phyloP scores from a whole-genome alignment of 1,139 yeast species.

The Suhomyces yuchorum region DNA sequence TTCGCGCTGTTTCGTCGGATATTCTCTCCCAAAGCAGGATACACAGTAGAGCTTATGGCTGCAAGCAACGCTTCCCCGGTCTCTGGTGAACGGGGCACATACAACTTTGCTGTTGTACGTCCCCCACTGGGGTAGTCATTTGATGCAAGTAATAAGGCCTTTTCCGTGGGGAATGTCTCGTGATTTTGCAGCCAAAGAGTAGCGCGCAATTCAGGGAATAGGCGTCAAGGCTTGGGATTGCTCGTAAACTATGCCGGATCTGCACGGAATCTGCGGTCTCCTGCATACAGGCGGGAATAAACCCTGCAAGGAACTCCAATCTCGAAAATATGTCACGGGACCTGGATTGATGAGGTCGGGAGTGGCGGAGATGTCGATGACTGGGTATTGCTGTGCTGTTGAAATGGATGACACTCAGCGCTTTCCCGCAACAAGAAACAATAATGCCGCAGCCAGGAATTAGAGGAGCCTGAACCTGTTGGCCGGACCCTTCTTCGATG shows the following conservation, averaged over 20 bases:
- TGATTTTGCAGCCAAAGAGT: constrained; percentile 1
- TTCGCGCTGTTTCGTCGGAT: background rate
- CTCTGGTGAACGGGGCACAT: no score
- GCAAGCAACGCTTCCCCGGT: no score
- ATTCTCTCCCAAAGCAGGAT: background rate
- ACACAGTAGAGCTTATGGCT: no score
- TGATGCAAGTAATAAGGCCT: no score
- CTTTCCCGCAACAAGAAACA: background rate
- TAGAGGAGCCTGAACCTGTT: background rate
- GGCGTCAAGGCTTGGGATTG: background rate
- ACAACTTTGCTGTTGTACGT: no score
- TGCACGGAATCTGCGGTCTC: background rate
- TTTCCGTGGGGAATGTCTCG: background rate
- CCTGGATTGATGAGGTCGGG: background rate
- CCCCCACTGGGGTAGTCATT: no score
- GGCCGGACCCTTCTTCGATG: background rate
- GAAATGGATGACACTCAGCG: background rate
- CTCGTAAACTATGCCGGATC: background rate
- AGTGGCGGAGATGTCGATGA: background rate
- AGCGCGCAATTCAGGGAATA: background rate
- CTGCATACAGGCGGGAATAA: background rate
- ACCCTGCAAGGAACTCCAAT: background rate
- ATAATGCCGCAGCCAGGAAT: background rate
- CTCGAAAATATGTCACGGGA: background rate
- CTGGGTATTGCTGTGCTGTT: background rate